Evolutionary conservation across 208 protist genomes (phyloP).

Genomic region (Trypanosoma cruzi): DNA sequence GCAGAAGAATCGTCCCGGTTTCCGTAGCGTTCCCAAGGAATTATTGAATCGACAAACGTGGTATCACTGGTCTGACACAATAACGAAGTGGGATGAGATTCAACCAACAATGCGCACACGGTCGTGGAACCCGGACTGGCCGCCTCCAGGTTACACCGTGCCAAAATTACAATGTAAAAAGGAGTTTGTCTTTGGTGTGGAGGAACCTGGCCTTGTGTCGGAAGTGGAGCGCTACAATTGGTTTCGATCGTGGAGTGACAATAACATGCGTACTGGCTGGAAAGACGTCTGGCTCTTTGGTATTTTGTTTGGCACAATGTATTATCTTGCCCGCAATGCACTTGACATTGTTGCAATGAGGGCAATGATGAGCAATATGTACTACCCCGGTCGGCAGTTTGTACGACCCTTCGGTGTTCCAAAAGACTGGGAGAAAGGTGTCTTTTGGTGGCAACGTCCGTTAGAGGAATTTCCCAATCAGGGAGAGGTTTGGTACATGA

Average conservation of each 20-base stretch:
- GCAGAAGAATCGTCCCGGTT: slow-evolving; percentile 82
- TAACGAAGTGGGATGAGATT: slow-evolving; percentile 88
- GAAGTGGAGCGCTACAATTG: slow-evolving; percentile 90
- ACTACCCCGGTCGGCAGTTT: slow-evolving; percentile 73
- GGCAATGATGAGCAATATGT: slow-evolving; percentile 82
- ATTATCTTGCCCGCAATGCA: slow-evolving; percentile 60
- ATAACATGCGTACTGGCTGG: slow-evolving; percentile 85
- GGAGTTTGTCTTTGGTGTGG: slow-evolving; percentile 84
- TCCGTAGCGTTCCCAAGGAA: slow-evolving; percentile 88
- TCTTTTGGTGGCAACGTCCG: slow-evolving; percentile 89
- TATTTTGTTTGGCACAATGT: slow-evolving; percentile 58
- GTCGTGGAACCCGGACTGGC: slow-evolving; percentile 89
- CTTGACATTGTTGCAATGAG: slow-evolving; percentile 61
- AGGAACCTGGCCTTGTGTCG: slow-evolving; percentile 77
- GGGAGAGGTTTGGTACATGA: slow-evolving; percentile 81
- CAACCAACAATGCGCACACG: slow-evolving; percentile 82
- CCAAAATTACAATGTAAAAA: slow-evolving; percentile 86
- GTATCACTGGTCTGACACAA: slow-evolving; percentile 90
- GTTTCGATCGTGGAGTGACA: slow-evolving; percentile 84
- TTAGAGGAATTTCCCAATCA: slow-evolving; percentile 89
- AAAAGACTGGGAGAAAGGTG: slow-evolving; percentile 67
- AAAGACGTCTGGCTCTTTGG: slow-evolving; percentile 75
- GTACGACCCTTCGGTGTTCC: slow-evolving; percentile 81
- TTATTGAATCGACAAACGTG: slow-evolving; percentile 87
- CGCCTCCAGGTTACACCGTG: slow-evolving; percentile 83